Conservation (phyloP, 208 protist species). For the Trypanosoma grayi region DNA sequence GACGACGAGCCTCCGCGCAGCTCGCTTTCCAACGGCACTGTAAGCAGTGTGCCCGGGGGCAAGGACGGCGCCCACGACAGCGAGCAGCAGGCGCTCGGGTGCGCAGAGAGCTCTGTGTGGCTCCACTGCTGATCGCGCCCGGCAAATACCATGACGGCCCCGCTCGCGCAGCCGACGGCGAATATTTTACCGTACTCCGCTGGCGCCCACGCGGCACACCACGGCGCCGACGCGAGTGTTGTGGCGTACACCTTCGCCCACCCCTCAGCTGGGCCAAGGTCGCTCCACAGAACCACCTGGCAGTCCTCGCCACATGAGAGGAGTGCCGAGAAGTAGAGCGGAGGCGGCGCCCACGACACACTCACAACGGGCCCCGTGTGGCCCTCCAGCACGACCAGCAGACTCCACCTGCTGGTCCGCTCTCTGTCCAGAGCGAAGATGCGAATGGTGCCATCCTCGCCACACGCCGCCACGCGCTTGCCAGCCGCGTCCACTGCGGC, state of each 20-base stretch:
- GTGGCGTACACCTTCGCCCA: constrained; percentile 64
- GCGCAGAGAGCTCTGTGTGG: constrained; percentile 45
- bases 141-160: constrained; percentile 63
- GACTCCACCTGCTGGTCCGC: background rate
- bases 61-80: constrained; percentile 73
- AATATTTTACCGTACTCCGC: constrained; percentile 81
- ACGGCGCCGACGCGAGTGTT: constrained; percentile 37
- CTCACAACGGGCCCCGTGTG: constrained; percentile 51
- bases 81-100: constrained; percentile 44
- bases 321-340: constrained; percentile 53
- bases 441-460: constrained; percentile 63
- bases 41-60: constrained; percentile 61
- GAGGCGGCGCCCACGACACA: constrained; percentile 73
- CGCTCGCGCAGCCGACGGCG: constrained; percentile 69
- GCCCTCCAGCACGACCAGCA: constrained; percentile 17
- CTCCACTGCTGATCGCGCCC: constrained; percentile 61
- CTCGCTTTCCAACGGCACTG: constrained; percentile 56
- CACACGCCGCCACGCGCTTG: constrained; percentile 55
- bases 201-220: constrained; percentile 75
- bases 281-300: constrained; percentile 63
- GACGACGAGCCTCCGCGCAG: background rate
- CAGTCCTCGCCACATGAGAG: constrained; percentile 57
- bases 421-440: constrained; percentile 34
- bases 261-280: constrained; percentile 32
- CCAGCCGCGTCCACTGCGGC: constrained; percentile 63